A percentile compares a stretch with the other conserved stretches of the same genome.
phyloP scores from a whole-genome alignment of 768 basidiomycete genomes.

The Phanerochaete sordida region DNA sequence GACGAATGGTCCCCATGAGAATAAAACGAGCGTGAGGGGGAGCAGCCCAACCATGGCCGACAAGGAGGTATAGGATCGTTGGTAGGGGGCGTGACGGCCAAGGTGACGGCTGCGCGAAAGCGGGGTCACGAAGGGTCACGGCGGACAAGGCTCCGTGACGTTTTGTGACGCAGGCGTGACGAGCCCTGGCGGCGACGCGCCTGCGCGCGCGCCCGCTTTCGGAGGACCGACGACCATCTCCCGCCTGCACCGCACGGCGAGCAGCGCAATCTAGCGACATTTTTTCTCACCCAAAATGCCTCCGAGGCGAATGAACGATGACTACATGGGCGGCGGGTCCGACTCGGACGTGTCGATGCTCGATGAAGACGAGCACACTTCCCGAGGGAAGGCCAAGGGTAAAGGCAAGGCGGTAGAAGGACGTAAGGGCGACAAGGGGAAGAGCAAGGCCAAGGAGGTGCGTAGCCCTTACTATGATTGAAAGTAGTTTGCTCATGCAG shows the following conservation, averaged over 20 bases:
- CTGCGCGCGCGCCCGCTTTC: background rate
- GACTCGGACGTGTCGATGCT: constrained; percentile 70
- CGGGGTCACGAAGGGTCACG: background rate
- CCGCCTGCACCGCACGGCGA: background rate
- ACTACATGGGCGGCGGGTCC: constrained; percentile 47
- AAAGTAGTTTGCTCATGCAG: background rate
- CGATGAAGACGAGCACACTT: constrained; percentile 41
- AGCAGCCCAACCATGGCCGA: constrained; percentile 26
- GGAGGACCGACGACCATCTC: background rate
- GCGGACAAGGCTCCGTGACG: background rate
- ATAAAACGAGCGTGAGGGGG: constrained; percentile 51
- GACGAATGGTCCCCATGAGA: constrained; percentile 33
- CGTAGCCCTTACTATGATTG: constrained; percentile 10
- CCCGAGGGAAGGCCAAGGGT: constrained; percentile 30
- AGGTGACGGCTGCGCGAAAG: background rate
- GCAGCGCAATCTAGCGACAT: background rate
- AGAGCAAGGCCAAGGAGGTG: constrained; percentile 53
- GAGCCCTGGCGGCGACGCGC: background rate
- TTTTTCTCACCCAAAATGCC: constrained; percentile 5
- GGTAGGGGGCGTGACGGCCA: constrained; percentile 1
- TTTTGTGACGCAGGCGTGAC: background rate
- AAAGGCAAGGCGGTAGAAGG: constrained; percentile 54
- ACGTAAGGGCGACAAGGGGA: constrained; percentile 52
- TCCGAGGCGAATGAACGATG: constrained; percentile 19
- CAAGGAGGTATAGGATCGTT: background rate